Evolutionary conservation across 2,329 filamentous ascomycete species (phyloP).

Genomic region (Penicillium concentricum): DNA sequence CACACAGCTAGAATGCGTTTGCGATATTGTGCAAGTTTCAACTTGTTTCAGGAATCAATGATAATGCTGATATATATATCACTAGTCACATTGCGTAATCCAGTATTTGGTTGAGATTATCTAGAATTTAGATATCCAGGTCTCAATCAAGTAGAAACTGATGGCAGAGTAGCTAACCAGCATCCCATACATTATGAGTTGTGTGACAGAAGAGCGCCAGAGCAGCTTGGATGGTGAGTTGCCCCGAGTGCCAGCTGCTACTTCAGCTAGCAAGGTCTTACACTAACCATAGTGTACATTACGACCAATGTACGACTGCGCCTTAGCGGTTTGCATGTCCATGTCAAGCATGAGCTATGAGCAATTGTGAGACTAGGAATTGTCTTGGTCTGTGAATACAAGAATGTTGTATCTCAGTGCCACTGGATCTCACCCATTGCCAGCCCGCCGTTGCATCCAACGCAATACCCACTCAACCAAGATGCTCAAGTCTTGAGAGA

Average conservation of each 20-base stretch:
- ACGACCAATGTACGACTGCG: not conserved
- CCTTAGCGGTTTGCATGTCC: not conserved
- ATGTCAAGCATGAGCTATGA: not conserved
- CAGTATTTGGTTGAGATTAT: not conserved
- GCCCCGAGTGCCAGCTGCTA: not conserved
- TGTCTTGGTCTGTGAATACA: not conserved
- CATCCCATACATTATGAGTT: too few relatives aligned
- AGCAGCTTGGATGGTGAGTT: not conserved
- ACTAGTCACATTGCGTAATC: not conserved
- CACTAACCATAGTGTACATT: not conserved
- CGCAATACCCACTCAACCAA: constrained; percentile 46
- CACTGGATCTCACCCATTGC: constrained; percentile 18
- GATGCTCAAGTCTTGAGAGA: constrained; percentile 46
- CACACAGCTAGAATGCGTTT: not conserved
- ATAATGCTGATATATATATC: not conserved
- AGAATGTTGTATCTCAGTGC: not conserved
- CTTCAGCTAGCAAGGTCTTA: not conserved
- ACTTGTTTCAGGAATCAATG: not conserved
- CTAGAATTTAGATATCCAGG: not conserved
- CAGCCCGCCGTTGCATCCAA: constrained; percentile 34
- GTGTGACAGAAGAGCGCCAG: too few relatives aligned
- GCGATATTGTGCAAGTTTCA: not conserved
- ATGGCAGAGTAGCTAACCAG: not conserved
- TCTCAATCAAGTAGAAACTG: not conserved
- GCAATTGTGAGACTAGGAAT: not conserved